Conservation (phyloP, 2,329 filamentous ascomycete genomes). For the Cladophialophora carrionii region DNA sequence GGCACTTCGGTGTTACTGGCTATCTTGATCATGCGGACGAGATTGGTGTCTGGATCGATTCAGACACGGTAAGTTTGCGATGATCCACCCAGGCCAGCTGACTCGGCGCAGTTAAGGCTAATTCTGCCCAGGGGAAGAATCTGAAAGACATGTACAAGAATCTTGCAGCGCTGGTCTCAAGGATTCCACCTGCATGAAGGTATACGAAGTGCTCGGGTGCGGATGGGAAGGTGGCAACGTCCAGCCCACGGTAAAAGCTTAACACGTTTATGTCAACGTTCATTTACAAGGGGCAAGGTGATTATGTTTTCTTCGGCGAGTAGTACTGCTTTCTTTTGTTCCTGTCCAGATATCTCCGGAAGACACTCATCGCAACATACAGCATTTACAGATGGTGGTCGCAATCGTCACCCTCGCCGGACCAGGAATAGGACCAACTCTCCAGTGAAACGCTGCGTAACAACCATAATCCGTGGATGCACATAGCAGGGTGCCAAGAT, state of each 20-base stretch:
- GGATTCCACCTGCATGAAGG: neutral
- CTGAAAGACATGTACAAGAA: neutral
- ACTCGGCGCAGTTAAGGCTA: neutral
- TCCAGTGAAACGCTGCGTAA: too few relatives aligned
- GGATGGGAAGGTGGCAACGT: neutral
- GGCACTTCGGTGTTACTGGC: neutral
- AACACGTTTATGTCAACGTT: neutral
- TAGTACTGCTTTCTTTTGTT: neutral
- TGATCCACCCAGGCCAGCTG: neutral
- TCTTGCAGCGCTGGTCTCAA: neutral
- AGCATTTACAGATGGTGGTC: neutral
- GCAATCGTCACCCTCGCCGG: neutral
- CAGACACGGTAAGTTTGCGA: neutral
- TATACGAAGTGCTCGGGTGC: neutral
- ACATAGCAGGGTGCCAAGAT: too few relatives aligned
- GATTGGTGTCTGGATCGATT: neutral
- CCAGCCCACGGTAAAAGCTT: neutral
- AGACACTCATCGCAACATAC: too few relatives aligned
- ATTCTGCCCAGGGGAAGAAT: neutral
- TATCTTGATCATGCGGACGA: neutral
- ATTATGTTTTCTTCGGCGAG: neutral
- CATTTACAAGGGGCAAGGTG: neutral
- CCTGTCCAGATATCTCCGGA: neutral
- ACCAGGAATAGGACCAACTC: neutral
- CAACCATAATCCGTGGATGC: too few relatives aligned